Evolutionary conservation across 2,329 filamentous ascomycete genomes (phyloP).

Genomic region (Uncinocarpus reesii): DNA sequence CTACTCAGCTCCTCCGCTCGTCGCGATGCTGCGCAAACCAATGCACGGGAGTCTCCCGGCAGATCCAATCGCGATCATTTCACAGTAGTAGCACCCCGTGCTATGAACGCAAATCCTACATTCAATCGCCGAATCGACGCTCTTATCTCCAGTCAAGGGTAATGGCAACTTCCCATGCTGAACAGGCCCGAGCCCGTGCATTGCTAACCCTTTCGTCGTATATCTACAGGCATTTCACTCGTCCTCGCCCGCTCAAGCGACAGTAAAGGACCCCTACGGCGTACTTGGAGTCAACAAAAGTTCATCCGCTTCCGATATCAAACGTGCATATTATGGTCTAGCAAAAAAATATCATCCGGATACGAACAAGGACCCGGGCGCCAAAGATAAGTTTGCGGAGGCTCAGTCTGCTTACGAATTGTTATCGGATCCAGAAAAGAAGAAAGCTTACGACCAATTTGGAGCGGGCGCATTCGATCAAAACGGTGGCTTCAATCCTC

Average conservation of each 20-base stretch:
- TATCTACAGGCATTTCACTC: constrained; percentile 36
- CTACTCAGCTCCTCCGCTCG: constrained; percentile 34
- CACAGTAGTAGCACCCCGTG: constrained; percentile 23
- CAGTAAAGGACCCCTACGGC: constrained; percentile 80
- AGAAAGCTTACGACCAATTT: constrained; percentile 81
- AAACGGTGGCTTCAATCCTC: constrained; percentile 67
- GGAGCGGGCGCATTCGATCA: constrained; percentile 66
- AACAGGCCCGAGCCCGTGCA: not conserved
- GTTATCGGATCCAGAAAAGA: constrained; percentile 85
- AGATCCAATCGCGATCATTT: constrained; percentile 30
- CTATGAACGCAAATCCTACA: constrained; percentile 22
- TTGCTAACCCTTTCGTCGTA: constrained; percentile 6
- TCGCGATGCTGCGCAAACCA: constrained; percentile 33
- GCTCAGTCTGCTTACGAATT: constrained; percentile 91
- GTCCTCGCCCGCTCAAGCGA: constrained; percentile 51
- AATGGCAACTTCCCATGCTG: constrained; percentile 14
- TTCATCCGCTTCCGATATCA: constrained; percentile 79
- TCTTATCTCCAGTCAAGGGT: constrained; percentile 25
- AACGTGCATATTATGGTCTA: constrained; percentile 94
- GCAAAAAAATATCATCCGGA: constrained; percentile 98
- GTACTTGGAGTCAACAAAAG: constrained; percentile 72
- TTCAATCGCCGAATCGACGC: constrained; percentile 22
- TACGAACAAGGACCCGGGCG: constrained; percentile 88
- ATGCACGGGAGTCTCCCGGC: constrained; percentile 25
- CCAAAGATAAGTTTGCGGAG: constrained; percentile 89